phyloP scores from a whole-genome alignment of 2,329 filamentous ascomycete genomes.

The Fusarium xyrophilum region DNA sequence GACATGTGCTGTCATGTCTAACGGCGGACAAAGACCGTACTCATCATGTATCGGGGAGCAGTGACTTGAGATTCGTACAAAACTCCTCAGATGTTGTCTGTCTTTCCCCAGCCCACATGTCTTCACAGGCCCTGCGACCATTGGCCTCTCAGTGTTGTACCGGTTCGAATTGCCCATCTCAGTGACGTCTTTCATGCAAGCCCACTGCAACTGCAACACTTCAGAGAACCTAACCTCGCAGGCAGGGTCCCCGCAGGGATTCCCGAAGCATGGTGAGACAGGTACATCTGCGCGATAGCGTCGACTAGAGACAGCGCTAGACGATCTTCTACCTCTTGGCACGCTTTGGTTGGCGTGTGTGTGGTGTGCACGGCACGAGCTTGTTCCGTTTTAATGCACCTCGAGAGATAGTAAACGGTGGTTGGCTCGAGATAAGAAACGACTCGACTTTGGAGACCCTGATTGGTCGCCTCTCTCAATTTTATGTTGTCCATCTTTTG shows the following conservation, averaged over 20 bases:
- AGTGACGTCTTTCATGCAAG: slow-evolving; percentile 41
- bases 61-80: slow-evolving; percentile 13
- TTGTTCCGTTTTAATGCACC: slow-evolving; percentile 39
- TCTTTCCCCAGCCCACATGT: slow-evolving; percentile 12
- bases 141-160: slow-evolving; percentile 6
- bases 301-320: slow-evolving; percentile 31
- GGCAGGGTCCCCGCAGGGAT: slow-evolving; percentile 35
- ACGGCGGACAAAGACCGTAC: slow-evolving; percentile 26
- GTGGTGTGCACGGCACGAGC: slow-evolving; percentile 35
- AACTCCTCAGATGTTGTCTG: slow-evolving; percentile 12
- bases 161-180: slow-evolving; percentile 37
- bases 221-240: slow-evolving; percentile 24
- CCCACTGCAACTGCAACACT: slow-evolving; percentile 20
- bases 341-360: slow-evolving; percentile 30
- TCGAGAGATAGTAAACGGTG: slow-evolving; percentile 35
- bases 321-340: slow-evolving; percentile 36
- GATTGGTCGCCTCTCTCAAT: slow-evolving; percentile 49
- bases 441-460: slow-evolving; percentile 30
- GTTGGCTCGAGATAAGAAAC: slow-evolving; percentile 55
- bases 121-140: slow-evolving; percentile 8
- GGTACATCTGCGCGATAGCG: slow-evolving; percentile 38
- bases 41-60: slow-evolving; percentile 6
- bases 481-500: slow-evolving; percentile 54
- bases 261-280: slow-evolving; percentile 42
- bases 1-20: background rate